These are phyloP conservation scores for Fusarium duplospermum DNA, from an alignment of 2,329 filamentous ascomycete genomes.

Conservation along the genomic window DNA sequence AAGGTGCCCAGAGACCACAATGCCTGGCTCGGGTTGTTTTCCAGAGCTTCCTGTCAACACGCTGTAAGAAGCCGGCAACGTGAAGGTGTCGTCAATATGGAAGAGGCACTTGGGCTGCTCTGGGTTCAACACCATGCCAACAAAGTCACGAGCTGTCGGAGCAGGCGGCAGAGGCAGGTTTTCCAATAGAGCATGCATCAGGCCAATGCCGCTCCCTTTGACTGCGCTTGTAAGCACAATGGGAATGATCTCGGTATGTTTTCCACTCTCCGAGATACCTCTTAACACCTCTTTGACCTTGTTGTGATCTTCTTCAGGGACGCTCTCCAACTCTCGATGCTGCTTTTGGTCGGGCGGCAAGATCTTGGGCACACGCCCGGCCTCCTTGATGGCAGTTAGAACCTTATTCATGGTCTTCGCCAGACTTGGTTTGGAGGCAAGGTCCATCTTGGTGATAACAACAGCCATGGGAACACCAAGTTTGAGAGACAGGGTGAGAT, in stretches of 20 bases:
- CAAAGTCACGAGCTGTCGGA: conserved; percentile 65
- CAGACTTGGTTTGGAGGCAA: conserved; percentile 79
- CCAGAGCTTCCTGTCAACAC: conserved; percentile 29
- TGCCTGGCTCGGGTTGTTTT: conserved; percentile 59
- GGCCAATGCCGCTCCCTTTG: conserved; percentile 82
- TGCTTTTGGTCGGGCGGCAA: conserved; percentile 68
- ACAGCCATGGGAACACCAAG: conserved; percentile 82
- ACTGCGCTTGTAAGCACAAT: conserved; percentile 90
- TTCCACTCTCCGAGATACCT: conserved; percentile 57
- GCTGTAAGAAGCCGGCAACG: conserved; percentile 71
- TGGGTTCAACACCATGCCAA: conserved; percentile 67
- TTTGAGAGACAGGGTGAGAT: conserved; percentile 87
- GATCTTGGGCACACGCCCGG: conserved; percentile 79
- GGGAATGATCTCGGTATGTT: conserved; percentile 71
- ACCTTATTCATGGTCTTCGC: conserved; percentile 78
- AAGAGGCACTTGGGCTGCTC: conserved; percentile 77
- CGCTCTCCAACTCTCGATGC: conserved; percentile 63
- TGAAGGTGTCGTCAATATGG: conserved; percentile 92
- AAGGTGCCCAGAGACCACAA: conserved; percentile 87
- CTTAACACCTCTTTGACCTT: conserved; percentile 69
- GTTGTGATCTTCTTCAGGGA: conserved; percentile 66
- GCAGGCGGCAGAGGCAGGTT: conserved; percentile 76
- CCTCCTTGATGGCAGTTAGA: conserved; percentile 80
- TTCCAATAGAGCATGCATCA: conserved; percentile 84
- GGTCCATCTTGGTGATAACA: conserved; percentile 90